These are phyloP conservation scores for Akanthomyces lecanii DNA, from an alignment of 2,329 filamentous ascomycete genomes.

Conservation along the genomic window DNA sequence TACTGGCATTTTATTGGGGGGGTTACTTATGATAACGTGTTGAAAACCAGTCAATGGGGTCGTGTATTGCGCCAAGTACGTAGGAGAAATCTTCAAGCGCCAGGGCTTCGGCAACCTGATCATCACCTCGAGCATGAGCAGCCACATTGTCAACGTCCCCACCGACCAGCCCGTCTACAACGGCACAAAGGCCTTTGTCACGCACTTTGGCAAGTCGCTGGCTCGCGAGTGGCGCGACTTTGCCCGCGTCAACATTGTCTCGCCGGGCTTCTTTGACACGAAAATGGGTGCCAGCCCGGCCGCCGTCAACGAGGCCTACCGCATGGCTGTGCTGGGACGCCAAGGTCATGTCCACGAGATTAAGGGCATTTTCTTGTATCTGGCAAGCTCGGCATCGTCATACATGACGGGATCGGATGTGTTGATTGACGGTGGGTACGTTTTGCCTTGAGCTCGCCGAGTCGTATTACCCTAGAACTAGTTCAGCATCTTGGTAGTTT, in stretches of 20 bases:
- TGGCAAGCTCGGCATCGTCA: constrained; percentile 47
- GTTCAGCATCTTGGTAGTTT: no score
- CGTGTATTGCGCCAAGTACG: constrained; percentile 41
- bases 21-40: no score
- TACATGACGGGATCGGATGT: constrained; percentile 49
- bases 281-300: constrained; percentile 51
- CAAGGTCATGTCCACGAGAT: constrained; percentile 13
- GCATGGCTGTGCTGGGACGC: constrained; percentile 39
- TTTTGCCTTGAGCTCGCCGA: constrained; percentile 22
- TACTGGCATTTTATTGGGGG: not conserved
- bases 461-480: no score
- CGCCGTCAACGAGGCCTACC: constrained; percentile 42
- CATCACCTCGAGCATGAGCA: constrained; percentile 48
- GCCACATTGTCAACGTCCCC: constrained; percentile 47
- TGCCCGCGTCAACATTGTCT: constrained; percentile 52
- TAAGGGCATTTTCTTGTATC: constrained; percentile 42
- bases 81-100: constrained; percentile 38
- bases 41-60: constrained; percentile 39
- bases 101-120: constrained; percentile 47
- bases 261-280: constrained; percentile 43
- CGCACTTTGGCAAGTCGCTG: constrained; percentile 52
- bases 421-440: constrained; percentile 41
- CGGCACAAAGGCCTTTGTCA: constrained; percentile 51
- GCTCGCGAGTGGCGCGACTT: constrained; percentile 55
- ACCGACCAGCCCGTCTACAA: constrained; percentile 55